Conservation (phyloP, 2,329 filamentous ascomycete species). For the Neoarthrinium moseri region DNA sequence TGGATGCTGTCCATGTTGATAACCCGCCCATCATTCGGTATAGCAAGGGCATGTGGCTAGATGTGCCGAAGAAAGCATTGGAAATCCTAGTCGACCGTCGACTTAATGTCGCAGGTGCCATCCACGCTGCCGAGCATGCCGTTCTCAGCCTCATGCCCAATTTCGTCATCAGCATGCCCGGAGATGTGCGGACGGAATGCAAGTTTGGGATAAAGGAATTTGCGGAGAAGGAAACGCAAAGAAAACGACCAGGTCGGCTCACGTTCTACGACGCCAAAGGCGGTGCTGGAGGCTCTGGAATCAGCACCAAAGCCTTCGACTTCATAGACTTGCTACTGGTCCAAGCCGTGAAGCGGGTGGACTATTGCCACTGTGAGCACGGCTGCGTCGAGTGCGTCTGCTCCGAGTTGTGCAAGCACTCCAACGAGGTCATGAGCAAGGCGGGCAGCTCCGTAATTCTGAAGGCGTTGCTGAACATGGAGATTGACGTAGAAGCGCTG, state of each 20-base stretch:
- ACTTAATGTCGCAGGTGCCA: conserved; percentile 82
- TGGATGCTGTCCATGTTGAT: conserved; percentile 90
- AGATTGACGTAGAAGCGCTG: conserved; percentile 79
- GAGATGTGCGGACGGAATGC: conserved; percentile 92
- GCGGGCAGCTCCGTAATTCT: conserved; percentile 81
- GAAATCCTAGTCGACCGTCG: conserved; percentile 71
- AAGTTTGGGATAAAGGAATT: conserved; percentile 89
- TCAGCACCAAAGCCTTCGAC: conserved; percentile 91
- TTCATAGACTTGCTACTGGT: conserved; percentile 77
- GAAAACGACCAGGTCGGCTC: conserved; percentile 83
- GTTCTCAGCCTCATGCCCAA: conserved; percentile 84
- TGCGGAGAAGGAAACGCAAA: conserved; percentile 61
- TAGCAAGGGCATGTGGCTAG: conserved; percentile 93
- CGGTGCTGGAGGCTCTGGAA: conserved; percentile 77
- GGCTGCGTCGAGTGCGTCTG: conserved; percentile 92
- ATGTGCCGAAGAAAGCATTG: conserved; percentile 77
- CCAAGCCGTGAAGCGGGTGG: conserved; percentile 75
- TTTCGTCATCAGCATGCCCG: conserved; percentile 85
- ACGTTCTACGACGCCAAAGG: conserved; percentile 97
- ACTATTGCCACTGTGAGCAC: conserved; percentile 71
- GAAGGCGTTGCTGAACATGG: conserved; percentile 69
- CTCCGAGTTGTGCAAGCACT: conserved; percentile 78
- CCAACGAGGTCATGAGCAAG: conserved; percentile 92
- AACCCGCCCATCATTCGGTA: conserved; percentile 85
- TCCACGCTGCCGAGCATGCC: conserved; percentile 93